These are phyloP conservation scores for Lachnellula subtilissima DNA, from an alignment of 2,329 filamentous ascomycete species.

Conservation along the genomic window DNA sequence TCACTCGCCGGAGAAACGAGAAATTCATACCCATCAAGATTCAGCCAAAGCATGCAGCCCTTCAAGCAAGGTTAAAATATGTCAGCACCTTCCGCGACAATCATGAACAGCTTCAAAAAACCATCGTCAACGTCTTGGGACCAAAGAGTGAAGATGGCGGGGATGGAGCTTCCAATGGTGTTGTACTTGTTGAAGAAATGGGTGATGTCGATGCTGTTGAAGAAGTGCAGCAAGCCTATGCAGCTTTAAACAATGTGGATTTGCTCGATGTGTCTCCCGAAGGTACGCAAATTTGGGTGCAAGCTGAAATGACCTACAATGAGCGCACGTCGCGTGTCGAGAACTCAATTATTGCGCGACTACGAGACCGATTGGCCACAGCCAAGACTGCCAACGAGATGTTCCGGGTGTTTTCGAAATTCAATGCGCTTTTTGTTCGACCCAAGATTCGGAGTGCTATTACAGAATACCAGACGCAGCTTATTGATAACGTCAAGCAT, in stretches of 20 bases:
- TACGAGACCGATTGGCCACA: constrained; percentile 87
- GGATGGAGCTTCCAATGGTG: constrained; percentile 53
- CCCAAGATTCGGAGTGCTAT: constrained; percentile 99
- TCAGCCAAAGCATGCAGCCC: constrained; percentile 76
- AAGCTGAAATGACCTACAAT: constrained; percentile 93
- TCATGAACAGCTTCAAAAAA: constrained; percentile 94
- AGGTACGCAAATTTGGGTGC: constrained; percentile 87
- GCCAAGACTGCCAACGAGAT: constrained; percentile 98
- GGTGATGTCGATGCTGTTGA: constrained; percentile 96
- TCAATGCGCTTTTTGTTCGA: constrained; percentile 96
- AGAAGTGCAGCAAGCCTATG: constrained; percentile 92
- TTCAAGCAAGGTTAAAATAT: constrained; percentile 87
- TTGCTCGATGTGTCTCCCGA: constrained; percentile 86
- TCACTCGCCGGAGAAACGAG: constrained; percentile 87
- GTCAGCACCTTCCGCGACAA: constrained; percentile 93
- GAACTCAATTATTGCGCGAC: constrained; percentile 94
- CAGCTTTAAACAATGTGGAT: constrained; percentile 89
- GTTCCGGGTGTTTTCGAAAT: constrained; percentile 99
- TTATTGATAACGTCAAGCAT: constrained; percentile 96
- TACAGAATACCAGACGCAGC: constrained; percentile 93
- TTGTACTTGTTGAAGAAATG: constrained; percentile 83
- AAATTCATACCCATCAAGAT: constrained; percentile 99
- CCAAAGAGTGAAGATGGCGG: constrained; percentile 59
- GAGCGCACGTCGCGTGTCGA: constrained; percentile 95
- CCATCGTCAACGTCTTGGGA: constrained; percentile 93